A percentile compares a stretch with the other conserved stretches of the same genome.
phyloP scores from a whole-genome alignment of 805 yeast species.

The Danielozyma ontarioensis region DNA sequence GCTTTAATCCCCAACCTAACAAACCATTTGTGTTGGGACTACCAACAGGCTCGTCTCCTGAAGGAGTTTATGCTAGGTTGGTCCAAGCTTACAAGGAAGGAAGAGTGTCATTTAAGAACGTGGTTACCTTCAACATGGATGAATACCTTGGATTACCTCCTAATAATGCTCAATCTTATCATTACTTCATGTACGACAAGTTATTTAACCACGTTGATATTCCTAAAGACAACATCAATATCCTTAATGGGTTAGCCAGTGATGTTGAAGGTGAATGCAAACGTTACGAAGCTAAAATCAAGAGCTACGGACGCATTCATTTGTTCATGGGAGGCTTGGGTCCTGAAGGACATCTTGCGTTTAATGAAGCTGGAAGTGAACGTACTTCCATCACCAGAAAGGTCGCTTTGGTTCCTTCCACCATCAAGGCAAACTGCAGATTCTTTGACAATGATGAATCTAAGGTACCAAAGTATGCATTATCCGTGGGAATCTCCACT shows the following conservation, averaged over 20 bases:
- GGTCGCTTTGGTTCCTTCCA: slow-evolving; percentile 43
- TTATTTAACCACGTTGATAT: slow-evolving; percentile 54
- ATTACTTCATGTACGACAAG: slow-evolving; percentile 52
- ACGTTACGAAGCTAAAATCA: slow-evolving; percentile 44
- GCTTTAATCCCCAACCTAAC: slow-evolving; percentile 38
- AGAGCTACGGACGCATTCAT: slow-evolving; percentile 44
- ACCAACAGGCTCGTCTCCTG: slow-evolving; percentile 62
- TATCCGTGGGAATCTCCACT: slow-evolving; percentile 55
- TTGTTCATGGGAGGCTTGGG: slow-evolving; percentile 57
- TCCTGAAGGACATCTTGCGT: slow-evolving; percentile 58
- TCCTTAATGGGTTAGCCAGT: slow-evolving; percentile 47
- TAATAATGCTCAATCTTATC: slow-evolving; percentile 46
- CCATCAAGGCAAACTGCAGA: slow-evolving; percentile 49
- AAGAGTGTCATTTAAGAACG: slow-evolving; percentile 43
- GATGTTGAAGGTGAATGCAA: slow-evolving; percentile 44
- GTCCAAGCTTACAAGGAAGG: slow-evolving; percentile 40
- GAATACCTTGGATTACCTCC: slow-evolving; percentile 51
- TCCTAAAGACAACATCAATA: slow-evolving; percentile 46
- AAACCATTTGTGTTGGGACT: slow-evolving; percentile 53
- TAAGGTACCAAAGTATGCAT: slow-evolving; percentile 48
- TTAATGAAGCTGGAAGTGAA: slow-evolving; percentile 51
- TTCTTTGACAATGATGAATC: slow-evolving; percentile 43
- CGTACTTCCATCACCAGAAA: slow-evolving; percentile 42
- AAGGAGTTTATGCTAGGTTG: slow-evolving; percentile 44
- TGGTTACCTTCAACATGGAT: slow-evolving; percentile 59